These are phyloP conservation scores for Cladobotryum protrusum DNA, from an alignment of 2,329 filamentous ascomycete species.

Conservation along the genomic window DNA sequence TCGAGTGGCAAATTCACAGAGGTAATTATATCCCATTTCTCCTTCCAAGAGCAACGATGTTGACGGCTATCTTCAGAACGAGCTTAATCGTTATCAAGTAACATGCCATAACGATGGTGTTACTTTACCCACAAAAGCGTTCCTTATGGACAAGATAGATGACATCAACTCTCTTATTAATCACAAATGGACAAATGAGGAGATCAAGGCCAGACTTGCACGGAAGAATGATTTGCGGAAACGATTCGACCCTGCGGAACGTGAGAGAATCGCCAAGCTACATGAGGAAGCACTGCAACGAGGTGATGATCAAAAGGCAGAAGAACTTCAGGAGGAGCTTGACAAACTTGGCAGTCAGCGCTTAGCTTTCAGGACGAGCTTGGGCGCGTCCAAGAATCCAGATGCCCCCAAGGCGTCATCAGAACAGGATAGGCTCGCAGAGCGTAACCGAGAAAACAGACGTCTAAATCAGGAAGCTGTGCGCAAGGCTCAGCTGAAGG, in stretches of 20 bases:
- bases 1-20: conserved; percentile 84
- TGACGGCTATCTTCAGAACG: conserved; percentile 45
- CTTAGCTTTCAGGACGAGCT: conserved; percentile 64
- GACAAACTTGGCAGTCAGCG: conserved; percentile 61
- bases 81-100: conserved; percentile 75
- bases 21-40: conserved; percentile 40
- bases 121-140: conserved; percentile 65
- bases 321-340: conserved; percentile 53
- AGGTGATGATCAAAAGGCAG: conserved; percentile 54
- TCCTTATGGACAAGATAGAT: conserved; percentile 64
- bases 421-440: conserved; percentile 76
- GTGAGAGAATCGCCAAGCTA: conserved; percentile 58
- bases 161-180: conserved; percentile 76
- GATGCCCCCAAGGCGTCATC: conserved; percentile 41
- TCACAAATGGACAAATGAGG: conserved; percentile 74
- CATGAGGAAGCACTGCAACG: conserved; percentile 60
- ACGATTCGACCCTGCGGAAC: conserved; percentile 61
- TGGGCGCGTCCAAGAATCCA: conserved; percentile 49
- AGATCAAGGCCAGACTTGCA: conserved; percentile 72
- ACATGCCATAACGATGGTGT: conserved; percentile 67
- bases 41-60: conserved; percentile 4
- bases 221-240: conserved; percentile 62
- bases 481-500: conserved; percentile 82
- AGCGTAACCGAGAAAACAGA: conserved; percentile 79
- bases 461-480: conserved; percentile 80